Evolutionary conservation across 176 grass and related monocot genomes (phyloP).

Genomic region (Ensete ventricosum): DNA sequence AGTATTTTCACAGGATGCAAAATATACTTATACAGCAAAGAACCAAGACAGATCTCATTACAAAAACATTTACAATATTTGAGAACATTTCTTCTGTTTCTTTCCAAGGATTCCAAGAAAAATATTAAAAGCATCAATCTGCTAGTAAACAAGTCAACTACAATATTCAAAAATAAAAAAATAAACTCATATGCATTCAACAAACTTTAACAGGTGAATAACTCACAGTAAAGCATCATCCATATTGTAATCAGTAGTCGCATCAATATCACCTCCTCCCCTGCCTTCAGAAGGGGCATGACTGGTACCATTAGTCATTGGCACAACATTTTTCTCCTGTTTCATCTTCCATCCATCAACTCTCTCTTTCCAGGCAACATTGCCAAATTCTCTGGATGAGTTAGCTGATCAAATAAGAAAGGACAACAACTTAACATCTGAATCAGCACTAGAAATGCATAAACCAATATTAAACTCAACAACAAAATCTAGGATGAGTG

Average conservation of each 20-base stretch:
- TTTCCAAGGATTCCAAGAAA: neutral
- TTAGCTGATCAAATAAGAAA: slow-evolving; percentile 47
- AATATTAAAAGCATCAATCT: neutral
- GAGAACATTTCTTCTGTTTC: neutral
- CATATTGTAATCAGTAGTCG: slow-evolving; percentile 95
- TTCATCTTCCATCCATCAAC: slow-evolving; percentile 99
- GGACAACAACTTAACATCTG: neutral
- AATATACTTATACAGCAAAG: neutral
- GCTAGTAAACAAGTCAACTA: neutral
- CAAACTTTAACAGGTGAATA: neutral
- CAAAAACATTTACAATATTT: neutral
- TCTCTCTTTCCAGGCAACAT: slow-evolving; percentile 98
- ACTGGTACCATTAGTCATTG: slow-evolving; percentile 91
- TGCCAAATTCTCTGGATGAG: slow-evolving; percentile 85
- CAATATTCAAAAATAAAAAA: neutral
- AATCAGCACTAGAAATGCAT: neutral
- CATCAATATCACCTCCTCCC: slow-evolving; percentile 69
- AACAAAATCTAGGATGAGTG: neutral
- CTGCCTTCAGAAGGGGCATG: slow-evolving; percentile 85
- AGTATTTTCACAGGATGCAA: neutral
- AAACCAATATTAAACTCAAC: neutral
- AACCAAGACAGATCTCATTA: neutral
- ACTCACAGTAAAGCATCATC: slow-evolving; percentile 87
- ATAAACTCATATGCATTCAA: neutral
- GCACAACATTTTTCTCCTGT: slow-evolving; percentile 71